These are phyloP conservation scores for Elasticomyces elasticus DNA, from an alignment of 495 filamentous ascomycete species.

Conservation along the genomic window DNA sequence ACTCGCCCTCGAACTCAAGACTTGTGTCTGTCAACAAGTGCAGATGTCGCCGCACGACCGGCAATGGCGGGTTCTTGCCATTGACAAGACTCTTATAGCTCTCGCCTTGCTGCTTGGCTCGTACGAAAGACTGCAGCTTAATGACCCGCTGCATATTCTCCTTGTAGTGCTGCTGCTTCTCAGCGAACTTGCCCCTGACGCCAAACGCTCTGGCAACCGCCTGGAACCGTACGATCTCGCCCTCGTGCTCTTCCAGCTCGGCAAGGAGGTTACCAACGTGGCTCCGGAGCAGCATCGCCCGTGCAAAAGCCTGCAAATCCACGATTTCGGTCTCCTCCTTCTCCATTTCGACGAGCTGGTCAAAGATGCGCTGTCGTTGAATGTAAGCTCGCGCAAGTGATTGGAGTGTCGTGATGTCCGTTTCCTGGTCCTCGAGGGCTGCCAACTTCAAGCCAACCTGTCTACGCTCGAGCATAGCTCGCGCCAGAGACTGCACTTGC, in stretches of 20 bases:
- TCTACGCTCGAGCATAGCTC: conserved; percentile 30
- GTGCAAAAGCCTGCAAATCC: conserved; percentile 59
- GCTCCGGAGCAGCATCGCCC: conserved; percentile 69
- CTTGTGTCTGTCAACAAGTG: conserved; percentile 96
- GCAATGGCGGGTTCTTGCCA: conserved; percentile 95
- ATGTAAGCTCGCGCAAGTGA: conserved; percentile 55
- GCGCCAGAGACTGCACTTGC: conserved; percentile 39
- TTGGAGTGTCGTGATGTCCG: conserved; percentile 57
- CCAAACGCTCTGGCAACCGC: conserved; percentile 61
- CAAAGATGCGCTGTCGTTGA: conserved; percentile 41
- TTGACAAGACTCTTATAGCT: conserved; percentile 92
- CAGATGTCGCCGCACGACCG: conserved; percentile 93
- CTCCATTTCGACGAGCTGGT: conserved; percentile 48
- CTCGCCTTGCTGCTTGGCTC: conserved; percentile 87
- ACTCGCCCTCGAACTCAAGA: conserved; percentile 97
- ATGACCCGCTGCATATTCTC: conserved; percentile 98
- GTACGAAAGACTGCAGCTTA: conserved; percentile 94
- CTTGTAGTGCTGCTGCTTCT: conserved; percentile 78
- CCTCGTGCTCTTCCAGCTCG: conserved; percentile 73
- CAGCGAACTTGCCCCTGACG: conserved; percentile 63
- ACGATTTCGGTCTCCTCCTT: conserved; percentile 48
- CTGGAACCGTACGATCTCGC: conserved; percentile 63
- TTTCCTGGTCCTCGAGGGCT: conserved; percentile 48
- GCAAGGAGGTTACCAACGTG: conserved; percentile 58
- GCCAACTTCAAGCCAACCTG: conserved; percentile 30